Base-by-base conservation (phyloP, 805 yeast species). In the Candida verbasci region DNA sequence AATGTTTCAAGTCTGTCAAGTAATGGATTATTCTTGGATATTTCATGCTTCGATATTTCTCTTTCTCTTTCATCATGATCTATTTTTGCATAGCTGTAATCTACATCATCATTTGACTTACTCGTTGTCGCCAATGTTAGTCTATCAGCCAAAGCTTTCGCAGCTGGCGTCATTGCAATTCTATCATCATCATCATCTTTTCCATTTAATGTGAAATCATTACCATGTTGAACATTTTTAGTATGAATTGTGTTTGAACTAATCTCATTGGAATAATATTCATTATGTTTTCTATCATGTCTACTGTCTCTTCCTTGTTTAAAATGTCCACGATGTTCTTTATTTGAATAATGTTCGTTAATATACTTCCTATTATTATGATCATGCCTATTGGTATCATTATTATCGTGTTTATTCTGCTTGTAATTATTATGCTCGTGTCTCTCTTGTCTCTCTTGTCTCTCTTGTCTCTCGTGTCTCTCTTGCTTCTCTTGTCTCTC, bases 81-180 rank as follows among this genome's bases (percentile, higher is more conserved):
- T n/a, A n/a, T n/a, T n/a, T n/a, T n/a, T n/a, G n/a, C n/a, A n/a
- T n/a, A n/a, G n/a, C n/a, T n/a, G n/a, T n/a, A n/a, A n/a, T n/a
- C n/a, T n/a, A n/a, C n/a, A n/a, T n/a, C n/a, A n/a, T n/a, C n/a
- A n/a, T n/a, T n/a, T n/a, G n/a, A n/a, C n/a, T n/a, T n/a, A 27
- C 17, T 29, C 10, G 6, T 12, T 14, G 3, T 23, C 10, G 29
- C 34, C 32, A 12, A 54, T 10, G 53, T 55, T 29, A 61, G 32
- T 23, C 68, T 50, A 3, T 58, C 50, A 3, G 68, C 68, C 35
- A 64, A 49, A 9, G 57, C 46, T 37, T 42, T 44, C 3, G 56
- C 68, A 3, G 67, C 68, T 1, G 47, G 50, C 0, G 59, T 44
- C 62, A 60, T 51, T 3, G 60, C 59, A 1, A 46, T 48, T 17